A percentile compares a stretch with the other conserved stretches of the same genome.
These are phyloP conservation scores for Torrubiella hemipterigena DNA, from an alignment of 2,329 filamentous ascomycete species.

Conservation along the genomic window DNA sequence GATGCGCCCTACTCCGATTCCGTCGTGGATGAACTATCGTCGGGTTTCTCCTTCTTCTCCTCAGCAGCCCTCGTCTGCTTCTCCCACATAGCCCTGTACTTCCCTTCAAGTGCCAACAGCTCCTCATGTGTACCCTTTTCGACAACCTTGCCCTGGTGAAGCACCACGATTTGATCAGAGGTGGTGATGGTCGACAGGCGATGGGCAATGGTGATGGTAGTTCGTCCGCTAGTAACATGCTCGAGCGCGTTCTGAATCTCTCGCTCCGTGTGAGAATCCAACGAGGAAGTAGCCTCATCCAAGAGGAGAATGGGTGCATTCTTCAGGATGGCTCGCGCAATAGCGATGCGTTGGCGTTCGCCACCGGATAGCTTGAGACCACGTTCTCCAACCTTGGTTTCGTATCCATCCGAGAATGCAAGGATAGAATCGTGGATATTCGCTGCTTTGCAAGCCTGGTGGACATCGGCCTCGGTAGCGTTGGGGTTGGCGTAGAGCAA, in stretches of 20 bases:
- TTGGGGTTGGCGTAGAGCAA: constrained; percentile 67
- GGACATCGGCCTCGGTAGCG: constrained; percentile 65
- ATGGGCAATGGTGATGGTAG: constrained; percentile 82
- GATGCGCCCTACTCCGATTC: no score
- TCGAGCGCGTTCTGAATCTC: constrained; percentile 71
- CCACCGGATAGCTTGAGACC: constrained; percentile 70
- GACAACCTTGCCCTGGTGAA: constrained; percentile 55
- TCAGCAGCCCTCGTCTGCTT: no score
- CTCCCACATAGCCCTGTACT: constrained; percentile 68
- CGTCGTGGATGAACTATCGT: no score
- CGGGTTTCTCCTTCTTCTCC: no score
- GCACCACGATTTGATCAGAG: constrained; percentile 64
- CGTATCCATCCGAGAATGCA: constrained; percentile 67
- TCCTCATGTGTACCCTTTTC: constrained; percentile 64
- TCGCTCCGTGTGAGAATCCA: constrained; percentile 76
- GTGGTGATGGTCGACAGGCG: constrained; percentile 66
- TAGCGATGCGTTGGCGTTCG: constrained; percentile 76
- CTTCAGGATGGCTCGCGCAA: constrained; percentile 75
- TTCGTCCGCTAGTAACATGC: constrained; percentile 64
- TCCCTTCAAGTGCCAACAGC: constrained; percentile 52
- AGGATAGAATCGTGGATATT: constrained; percentile 80
- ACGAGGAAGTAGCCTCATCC: constrained; percentile 72
- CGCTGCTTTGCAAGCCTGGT: constrained; percentile 63
- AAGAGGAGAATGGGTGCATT: constrained; percentile 74
- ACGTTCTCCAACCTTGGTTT: constrained; percentile 74